A percentile compares a stretch with the other conserved stretches of the same genome.
These are phyloP conservation scores for Fusarium illudens DNA, from an alignment of 2,329 filamentous ascomycete species.

Conservation along the genomic window DNA sequence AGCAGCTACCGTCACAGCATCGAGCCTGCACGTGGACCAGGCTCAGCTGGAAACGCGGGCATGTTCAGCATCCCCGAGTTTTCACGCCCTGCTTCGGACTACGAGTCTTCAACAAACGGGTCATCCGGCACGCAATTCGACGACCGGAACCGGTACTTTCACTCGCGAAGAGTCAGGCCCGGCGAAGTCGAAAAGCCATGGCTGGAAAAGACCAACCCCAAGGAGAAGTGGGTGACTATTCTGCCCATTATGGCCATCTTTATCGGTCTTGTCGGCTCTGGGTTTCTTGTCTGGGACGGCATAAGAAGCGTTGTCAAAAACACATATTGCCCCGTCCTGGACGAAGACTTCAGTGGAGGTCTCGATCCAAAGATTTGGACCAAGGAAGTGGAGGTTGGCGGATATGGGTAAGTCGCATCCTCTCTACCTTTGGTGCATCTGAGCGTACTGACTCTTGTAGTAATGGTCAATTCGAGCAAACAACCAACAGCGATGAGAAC, in stretches of 20 bases:
- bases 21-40: constrained; percentile 10
- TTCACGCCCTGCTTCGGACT: constrained; percentile 46
- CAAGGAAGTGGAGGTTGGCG: constrained; percentile 77
- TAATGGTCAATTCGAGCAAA: constrained; percentile 83
- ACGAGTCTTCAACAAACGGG: constrained; percentile 56
- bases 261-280: constrained; percentile 73
- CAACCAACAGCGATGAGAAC: constrained; percentile 76
- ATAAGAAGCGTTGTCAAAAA: constrained; percentile 75
- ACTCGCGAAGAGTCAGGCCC: constrained; percentile 76
- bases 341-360: constrained; percentile 70
- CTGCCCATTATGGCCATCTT: constrained; percentile 77
- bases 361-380: constrained; percentile 72
- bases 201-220: constrained; percentile 75
- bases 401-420: constrained; percentile 70
- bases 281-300: constrained; percentile 79
- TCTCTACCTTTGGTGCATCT: too few species aligned
- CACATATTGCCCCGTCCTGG: constrained; percentile 74
- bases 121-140: constrained; percentile 46
- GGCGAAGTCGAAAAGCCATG: constrained; percentile 80
- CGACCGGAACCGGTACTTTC: constrained; percentile 68
- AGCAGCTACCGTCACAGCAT: constrained; percentile 25
- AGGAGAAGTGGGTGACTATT: constrained; percentile 88
- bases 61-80: constrained; percentile 36
- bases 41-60: constrained; percentile 24
- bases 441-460: constrained; percentile 50